Evolutionary conservation across 495 filamentous ascomycete genomes (phyloP).

Genomic region (Penicillium alfredii): DNA sequence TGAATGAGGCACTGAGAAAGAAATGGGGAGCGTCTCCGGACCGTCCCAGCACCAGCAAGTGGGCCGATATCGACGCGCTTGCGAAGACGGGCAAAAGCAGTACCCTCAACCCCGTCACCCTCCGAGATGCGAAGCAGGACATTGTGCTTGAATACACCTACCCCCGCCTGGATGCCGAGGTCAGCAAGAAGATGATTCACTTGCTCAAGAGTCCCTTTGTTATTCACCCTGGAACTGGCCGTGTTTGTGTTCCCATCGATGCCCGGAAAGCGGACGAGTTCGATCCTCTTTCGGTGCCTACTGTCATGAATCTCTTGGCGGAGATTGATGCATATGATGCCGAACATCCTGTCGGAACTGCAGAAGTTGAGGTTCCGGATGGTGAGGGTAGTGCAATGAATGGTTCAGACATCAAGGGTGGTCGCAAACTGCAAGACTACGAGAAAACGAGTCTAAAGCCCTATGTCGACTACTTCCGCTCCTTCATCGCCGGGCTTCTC

Average conservation of each 20-base stretch:
- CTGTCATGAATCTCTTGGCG: conserved; percentile 66
- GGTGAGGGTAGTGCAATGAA: conserved; percentile 35
- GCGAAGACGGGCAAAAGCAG: conserved; percentile 67
- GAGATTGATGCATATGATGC: conserved; percentile 77
- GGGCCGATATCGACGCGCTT: conserved; percentile 84
- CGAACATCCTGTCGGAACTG: conserved; percentile 26
- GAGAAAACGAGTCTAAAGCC: conserved; percentile 95
- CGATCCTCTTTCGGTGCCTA: conserved; percentile 81
- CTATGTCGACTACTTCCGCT: conserved; percentile 83
- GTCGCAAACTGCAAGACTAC: conserved; percentile 67
- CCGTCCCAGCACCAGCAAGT: conserved; percentile 70
- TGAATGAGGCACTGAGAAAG: conserved; percentile 70
- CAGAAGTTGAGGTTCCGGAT: conserved; percentile 29
- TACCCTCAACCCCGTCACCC: conserved; percentile 53
- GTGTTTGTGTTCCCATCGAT: conserved; percentile 94
- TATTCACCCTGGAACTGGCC: conserved; percentile 87
- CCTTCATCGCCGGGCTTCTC: conserved; percentile 69
- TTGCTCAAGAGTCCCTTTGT: conserved; percentile 95
- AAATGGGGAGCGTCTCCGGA: conserved; percentile 85
- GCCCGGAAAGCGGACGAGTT: conserved; percentile 63
- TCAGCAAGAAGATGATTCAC: conserved; percentile 96
- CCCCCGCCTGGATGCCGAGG: conserved; percentile 92
- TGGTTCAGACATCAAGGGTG: conserved; percentile 30
- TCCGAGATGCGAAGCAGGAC: conserved; percentile 89
- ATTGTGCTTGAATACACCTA: conserved; percentile 96